phyloP scores from a whole-genome alignment of 352 stramenopile species.

The Blastocystis sp. region DNA sequence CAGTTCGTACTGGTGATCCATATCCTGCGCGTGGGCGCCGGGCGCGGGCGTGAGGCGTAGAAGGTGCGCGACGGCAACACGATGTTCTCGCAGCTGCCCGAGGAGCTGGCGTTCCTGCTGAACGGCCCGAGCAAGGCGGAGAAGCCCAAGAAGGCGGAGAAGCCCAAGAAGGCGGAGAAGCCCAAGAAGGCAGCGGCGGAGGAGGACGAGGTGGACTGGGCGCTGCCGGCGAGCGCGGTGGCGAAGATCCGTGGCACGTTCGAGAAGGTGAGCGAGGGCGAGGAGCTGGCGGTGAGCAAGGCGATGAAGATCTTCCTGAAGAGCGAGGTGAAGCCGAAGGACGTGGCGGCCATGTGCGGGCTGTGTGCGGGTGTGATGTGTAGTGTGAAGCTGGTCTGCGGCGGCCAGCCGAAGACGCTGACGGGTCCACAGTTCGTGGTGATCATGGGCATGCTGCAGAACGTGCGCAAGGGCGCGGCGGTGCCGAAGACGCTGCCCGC shows the following conservation, averaged over 20 bases:
- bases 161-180: not conserved
- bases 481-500: conserved; percentile 4
- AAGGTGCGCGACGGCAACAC: conserved; percentile 1
- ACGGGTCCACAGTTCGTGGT: conserved; percentile 27
- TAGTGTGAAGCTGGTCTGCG: conserved; percentile 51
- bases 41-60: not conserved
- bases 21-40: conserved; percentile 5
- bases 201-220: conserved; percentile 49
- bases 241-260: conserved; percentile 24
- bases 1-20: conserved; percentile 53
- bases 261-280: conserved; percentile 38
- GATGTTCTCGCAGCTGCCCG: not conserved
- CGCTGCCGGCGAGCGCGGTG: not conserved
- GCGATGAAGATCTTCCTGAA: conserved; percentile 62
- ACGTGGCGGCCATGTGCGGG: conserved; percentile 23
- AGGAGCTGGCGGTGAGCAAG: conserved; percentile 22
- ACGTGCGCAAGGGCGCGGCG: conserved; percentile 41
- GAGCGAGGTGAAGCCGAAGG: conserved; percentile 36
- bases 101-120: conserved; percentile 12
- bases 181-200: not conserved
- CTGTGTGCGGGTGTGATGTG: not conserved
- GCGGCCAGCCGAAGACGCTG: conserved; percentile 23
- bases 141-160: not conserved
- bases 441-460: conserved; percentile 54
- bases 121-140: not conserved